Conservation (phyloP, 306 rosid species). For the Nissolia schottii region DNA sequence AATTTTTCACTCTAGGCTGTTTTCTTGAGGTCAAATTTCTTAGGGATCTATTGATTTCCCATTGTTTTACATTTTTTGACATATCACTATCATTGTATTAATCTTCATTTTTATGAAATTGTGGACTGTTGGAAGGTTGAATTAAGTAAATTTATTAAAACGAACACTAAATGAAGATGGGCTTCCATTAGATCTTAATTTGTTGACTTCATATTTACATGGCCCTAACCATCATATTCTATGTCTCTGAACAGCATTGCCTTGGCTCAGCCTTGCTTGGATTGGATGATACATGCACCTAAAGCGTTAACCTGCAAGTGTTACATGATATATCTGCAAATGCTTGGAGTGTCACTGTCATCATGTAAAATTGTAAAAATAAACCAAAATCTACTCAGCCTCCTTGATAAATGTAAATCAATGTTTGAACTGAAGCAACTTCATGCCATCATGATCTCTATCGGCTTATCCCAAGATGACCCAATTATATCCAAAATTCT, state of each 20-base stretch:
- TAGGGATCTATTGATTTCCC: background rate
- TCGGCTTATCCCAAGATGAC: slow-evolving; percentile 53
- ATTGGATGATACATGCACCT: slow-evolving; percentile 10
- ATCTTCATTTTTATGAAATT: background rate
- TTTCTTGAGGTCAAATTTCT: background rate
- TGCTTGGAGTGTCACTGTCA: slow-evolving; percentile 33
- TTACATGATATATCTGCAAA: slow-evolving; percentile 15
- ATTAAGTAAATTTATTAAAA: background rate
- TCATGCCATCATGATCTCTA: slow-evolving; percentile 52
- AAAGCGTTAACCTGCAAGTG: background rate
- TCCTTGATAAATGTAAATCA: slow-evolving; percentile 53
- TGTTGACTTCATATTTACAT: background rate
- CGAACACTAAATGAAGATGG: background rate
- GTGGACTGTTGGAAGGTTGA: background rate
- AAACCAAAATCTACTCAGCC: slow-evolving; percentile 29
- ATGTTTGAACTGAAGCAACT: slow-evolving; percentile 58
- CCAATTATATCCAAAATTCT: slow-evolving; percentile 39
- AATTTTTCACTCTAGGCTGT: background rate
- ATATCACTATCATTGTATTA: background rate
- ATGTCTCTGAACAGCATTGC: too few relatives aligned
- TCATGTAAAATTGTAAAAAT: slow-evolving; percentile 23
- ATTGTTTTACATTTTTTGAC: background rate
- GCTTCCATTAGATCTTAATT: background rate
- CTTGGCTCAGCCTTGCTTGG: slow-evolving; percentile 12
- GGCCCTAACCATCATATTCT: too few relatives aligned